phyloP scores from a whole-genome alignment of 345 rosid genomes.

The Aquilaria yunnanensis region DNA sequence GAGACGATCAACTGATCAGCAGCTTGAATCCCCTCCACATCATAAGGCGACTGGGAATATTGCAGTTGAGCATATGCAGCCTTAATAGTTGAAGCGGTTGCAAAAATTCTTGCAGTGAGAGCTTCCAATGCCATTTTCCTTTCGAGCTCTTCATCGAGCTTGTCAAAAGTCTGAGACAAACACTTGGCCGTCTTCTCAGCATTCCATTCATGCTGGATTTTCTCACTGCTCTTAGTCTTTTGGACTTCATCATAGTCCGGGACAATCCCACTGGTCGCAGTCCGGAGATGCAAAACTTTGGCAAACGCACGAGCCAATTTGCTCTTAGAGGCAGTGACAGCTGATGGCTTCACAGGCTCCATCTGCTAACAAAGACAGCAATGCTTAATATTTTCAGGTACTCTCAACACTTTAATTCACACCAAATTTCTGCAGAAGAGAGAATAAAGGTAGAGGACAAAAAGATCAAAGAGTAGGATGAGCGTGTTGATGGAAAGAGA shows the following conservation, averaged over 20 bases:
- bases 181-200: constrained; percentile 17
- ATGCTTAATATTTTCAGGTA: neutral
- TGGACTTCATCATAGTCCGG: constrained; percentile 42
- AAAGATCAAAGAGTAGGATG: constrained; percentile 16
- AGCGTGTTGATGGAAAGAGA: constrained; percentile 19
- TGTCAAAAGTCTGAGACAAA: constrained; percentile 38
- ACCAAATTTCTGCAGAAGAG: constrained; percentile 1
- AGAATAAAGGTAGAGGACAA: constrained; percentile 4
- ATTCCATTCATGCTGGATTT: constrained; percentile 27
- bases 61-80: constrained; percentile 80
- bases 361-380: constrained; percentile 32
- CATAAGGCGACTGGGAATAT: constrained; percentile 77
- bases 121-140: constrained; percentile 50
- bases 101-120: constrained; percentile 63
- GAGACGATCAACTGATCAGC: constrained; percentile 57
- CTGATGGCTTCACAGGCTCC: constrained; percentile 66
- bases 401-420: neutral
- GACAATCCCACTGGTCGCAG: constrained; percentile 47
- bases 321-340: constrained; percentile 51
- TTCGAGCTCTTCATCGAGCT: constrained; percentile 38
- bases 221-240: constrained; percentile 34
- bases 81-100: constrained; percentile 68
- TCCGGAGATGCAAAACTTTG: constrained; percentile 57
- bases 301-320: constrained; percentile 58
- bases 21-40: constrained; percentile 60